These are phyloP conservation scores for Xylaria polymorpha DNA, from an alignment of 2,329 filamentous ascomycete species.

Conservation along the genomic window DNA sequence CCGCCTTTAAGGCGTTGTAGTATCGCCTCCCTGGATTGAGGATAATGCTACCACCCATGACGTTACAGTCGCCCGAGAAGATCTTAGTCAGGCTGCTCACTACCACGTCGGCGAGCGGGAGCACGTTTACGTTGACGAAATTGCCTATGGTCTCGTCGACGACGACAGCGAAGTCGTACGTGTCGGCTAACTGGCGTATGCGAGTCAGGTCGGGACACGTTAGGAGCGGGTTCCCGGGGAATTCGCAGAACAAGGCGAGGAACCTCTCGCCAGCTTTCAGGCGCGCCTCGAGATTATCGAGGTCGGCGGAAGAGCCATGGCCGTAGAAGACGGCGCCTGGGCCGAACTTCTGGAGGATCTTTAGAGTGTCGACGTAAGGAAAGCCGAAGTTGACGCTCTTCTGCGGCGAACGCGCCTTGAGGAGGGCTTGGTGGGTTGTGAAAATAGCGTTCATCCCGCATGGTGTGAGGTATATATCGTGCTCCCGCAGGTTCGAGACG, in stretches of 20 bases:
- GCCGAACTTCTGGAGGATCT: slow-evolving; percentile 94
- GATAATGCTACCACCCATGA: slow-evolving; percentile 88
- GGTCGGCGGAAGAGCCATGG: slow-evolving; percentile 77
- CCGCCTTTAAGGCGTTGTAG: slow-evolving; percentile 75
- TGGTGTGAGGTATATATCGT: slow-evolving; percentile 90
- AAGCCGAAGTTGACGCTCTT: slow-evolving; percentile 96
- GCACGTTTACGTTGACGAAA: slow-evolving; percentile 93
- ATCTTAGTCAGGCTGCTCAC: slow-evolving; percentile 97
- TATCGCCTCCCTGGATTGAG: slow-evolving; percentile 74
- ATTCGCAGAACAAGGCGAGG: slow-evolving; percentile 91
- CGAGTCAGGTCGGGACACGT: slow-evolving; percentile 84
- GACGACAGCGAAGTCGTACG: slow-evolving; percentile 88
- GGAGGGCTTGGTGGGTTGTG: slow-evolving; percentile 80
- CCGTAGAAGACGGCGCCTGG: slow-evolving; percentile 91
- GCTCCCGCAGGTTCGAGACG: slow-evolving; percentile 76
- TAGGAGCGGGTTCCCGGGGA: slow-evolving; percentile 91
- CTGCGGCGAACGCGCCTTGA: slow-evolving; percentile 66
- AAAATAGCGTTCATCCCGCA: slow-evolving; percentile 97
- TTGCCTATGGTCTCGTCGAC: slow-evolving; percentile 98
- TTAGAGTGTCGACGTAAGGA: slow-evolving; percentile 95
- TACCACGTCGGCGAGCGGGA: slow-evolving; percentile 89
- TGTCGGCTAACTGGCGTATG: slow-evolving; percentile 82
- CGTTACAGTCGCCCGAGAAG: slow-evolving; percentile 97
- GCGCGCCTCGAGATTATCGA: slow-evolving; percentile 83
- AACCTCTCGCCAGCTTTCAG: slow-evolving; percentile 79